Conservation (phyloP, 2,329 filamentous ascomycete species). For the Hypoxylon sp. region DNA sequence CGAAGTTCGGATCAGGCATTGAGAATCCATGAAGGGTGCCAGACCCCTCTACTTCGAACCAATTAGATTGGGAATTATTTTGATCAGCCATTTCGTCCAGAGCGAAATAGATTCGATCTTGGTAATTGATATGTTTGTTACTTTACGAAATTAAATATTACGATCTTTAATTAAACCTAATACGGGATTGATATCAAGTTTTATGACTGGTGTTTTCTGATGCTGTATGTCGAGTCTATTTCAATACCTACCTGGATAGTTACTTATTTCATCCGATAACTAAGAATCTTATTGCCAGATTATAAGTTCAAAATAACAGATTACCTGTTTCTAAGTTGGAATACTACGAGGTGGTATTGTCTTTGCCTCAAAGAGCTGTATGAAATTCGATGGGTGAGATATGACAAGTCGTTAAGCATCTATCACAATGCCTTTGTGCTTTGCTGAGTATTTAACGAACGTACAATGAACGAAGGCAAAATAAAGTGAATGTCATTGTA, state of each 20-base stretch:
- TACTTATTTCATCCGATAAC: background rate
- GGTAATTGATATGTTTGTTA: background rate
- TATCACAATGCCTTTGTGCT: constrained; percentile 4
- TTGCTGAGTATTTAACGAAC: background rate
- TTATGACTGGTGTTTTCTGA: background rate
- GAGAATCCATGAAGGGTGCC: constrained; percentile 22
- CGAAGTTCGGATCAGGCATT: constrained; percentile 37
- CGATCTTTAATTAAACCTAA: background rate
- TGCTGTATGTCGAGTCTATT: background rate
- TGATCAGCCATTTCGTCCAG: background rate
- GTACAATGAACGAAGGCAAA: background rate
- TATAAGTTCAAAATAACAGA: background rate
- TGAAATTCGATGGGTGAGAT: background rate
- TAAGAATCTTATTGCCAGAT: background rate
- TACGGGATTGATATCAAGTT: background rate
- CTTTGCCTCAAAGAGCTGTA: background rate
- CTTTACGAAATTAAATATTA: background rate
- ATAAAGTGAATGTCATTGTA: background rate
- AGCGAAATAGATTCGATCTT: background rate
- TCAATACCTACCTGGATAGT: background rate
- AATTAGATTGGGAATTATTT: background rate
- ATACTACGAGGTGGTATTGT: background rate
- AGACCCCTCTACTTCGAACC: background rate
- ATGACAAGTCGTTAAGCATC: background rate
- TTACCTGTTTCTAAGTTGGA: background rate